A percentile compares a stretch with the other conserved stretches of the same genome.
Conservation (phyloP, 2,329 filamentous ascomycete genomes). For the Hypoxylon sp. region DNA sequence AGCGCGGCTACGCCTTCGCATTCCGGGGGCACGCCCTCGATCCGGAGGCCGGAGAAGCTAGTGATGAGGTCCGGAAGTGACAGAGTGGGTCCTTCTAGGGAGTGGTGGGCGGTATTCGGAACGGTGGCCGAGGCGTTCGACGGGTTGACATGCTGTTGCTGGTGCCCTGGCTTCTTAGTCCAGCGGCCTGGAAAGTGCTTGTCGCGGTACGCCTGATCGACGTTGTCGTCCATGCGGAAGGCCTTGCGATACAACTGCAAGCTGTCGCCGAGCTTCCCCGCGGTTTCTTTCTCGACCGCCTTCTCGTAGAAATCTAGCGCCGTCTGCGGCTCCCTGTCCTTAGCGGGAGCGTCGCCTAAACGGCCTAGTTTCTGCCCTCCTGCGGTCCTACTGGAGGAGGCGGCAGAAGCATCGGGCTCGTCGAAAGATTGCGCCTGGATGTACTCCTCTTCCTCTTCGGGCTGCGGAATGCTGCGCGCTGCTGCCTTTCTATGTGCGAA, state of each 20-base stretch:
- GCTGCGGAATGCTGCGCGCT: slow-evolving; percentile 26
- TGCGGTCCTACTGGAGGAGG: slow-evolving; percentile 20
- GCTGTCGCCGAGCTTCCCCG: slow-evolving; percentile 90
- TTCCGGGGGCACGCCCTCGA: slow-evolving; percentile 73
- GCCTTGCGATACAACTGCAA: slow-evolving; percentile 88
- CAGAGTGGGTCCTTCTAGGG: slow-evolving; percentile 65
- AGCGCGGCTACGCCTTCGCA: slow-evolving; percentile 78
- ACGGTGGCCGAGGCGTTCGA: slow-evolving; percentile 63
- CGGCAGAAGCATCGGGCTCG: slow-evolving; percentile 43
- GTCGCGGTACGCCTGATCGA: slow-evolving; percentile 88
- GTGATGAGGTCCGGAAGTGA: slow-evolving; percentile 77
- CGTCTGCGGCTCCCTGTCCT: slow-evolving; percentile 54
- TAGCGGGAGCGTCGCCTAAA: slow-evolving; percentile 22
- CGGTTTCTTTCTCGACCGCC: slow-evolving; percentile 87
- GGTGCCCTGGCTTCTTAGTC: slow-evolving; percentile 59
- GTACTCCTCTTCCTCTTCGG: slow-evolving; percentile 49
- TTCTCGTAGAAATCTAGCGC: slow-evolving; percentile 93
- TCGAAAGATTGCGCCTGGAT: slow-evolving; percentile 49
- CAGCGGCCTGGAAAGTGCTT: slow-evolving; percentile 84
- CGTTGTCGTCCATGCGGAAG: slow-evolving; percentile 86
- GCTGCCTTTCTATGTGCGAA: slow-evolving; percentile 37
- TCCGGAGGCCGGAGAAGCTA: slow-evolving; percentile 77
- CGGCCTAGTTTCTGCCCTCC: slow-evolving; percentile 37
- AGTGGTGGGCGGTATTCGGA: slow-evolving; percentile 66
- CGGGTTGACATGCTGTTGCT: slow-evolving; percentile 44